Conservation (phyloP, 2,329 filamentous ascomycete species). For the Nemania sp. region DNA sequence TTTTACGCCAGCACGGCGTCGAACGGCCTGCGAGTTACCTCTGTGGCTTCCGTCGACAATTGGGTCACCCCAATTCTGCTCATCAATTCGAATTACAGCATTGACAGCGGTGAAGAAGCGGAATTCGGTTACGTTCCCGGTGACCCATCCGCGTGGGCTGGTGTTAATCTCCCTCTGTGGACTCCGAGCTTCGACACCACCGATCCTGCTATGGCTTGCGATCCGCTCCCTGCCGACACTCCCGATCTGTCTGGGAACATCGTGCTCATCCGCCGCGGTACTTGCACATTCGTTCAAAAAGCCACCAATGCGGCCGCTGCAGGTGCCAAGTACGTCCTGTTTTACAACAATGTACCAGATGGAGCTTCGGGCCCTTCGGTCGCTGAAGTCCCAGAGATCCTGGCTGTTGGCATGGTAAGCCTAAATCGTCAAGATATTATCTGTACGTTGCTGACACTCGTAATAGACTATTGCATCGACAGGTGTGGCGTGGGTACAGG, state of each 20-base stretch:
- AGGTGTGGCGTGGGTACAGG: slow-evolving; percentile 49
- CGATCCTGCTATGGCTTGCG: slow-evolving; percentile 54
- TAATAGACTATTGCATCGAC: slow-evolving; percentile 40
- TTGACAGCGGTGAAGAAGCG: slow-evolving; percentile 41
- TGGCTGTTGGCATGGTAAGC: slow-evolving; percentile 35
- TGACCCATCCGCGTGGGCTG: slow-evolving; percentile 46
- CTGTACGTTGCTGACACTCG: slow-evolving; percentile 23
- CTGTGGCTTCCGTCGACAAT: slow-evolving; percentile 57
- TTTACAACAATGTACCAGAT: slow-evolving; percentile 59
- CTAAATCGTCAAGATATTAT: not conserved
- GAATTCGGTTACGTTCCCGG: slow-evolving; percentile 51
- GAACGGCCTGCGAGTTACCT: slow-evolving; percentile 50
- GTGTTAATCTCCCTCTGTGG: slow-evolving; percentile 54
- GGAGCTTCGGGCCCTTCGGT: slow-evolving; percentile 42
- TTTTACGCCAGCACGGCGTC: slow-evolving; percentile 55
- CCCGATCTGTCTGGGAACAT: slow-evolving; percentile 61
- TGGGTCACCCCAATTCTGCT: slow-evolving; percentile 47
- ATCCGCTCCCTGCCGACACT: slow-evolving; percentile 53
- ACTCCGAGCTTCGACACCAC: slow-evolving; percentile 53
- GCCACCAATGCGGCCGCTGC: slow-evolving; percentile 53
- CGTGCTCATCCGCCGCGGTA: slow-evolving; percentile 62
- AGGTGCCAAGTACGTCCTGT: slow-evolving; percentile 63
- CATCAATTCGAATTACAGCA: slow-evolving; percentile 46
- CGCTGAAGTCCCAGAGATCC: slow-evolving; percentile 24
- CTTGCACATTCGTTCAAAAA: slow-evolving; percentile 60